Evolutionary conservation across 352 stramenopile genomes (phyloP), one percentile per base, ranked within the genome.

Genomic region (Globisporangium solare): DNA sequence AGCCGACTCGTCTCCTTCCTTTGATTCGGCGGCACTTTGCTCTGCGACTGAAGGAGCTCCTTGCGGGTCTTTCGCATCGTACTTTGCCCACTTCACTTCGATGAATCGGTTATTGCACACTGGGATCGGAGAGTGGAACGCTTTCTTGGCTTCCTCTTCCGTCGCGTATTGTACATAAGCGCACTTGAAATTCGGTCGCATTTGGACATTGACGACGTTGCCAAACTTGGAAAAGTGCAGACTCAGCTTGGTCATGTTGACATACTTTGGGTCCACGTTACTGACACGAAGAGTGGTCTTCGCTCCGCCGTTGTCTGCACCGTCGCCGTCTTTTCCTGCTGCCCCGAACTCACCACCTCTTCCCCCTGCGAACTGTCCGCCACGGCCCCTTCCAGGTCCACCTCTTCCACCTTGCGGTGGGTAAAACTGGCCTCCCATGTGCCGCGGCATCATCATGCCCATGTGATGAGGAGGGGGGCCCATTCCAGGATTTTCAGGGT

Each of bases 21-120:
- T 87, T 0, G 51, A 58, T 45, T 73, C 67, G 12, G 22, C 52
- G 12, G 66, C 66, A 3, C 70, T 61, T 48, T 81, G 68, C 47
- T 86, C 69, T 7, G 64, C 66, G 18, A 58, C 52, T 8, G 70
- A 67, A 10, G 69, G 68, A 22, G 71, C 74, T 37, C 83, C 79
- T 17, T 85, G 70, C 5, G 76, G 74, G 21, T 81, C 79, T 46
- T 88, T 86, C 2, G 83, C 70, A 40, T 92, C 84, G 59, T 91
- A 88, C 51, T 79, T 89, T 40, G 85, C 85, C 77, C 83, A 93
- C 60, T 93, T 92, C 21, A 95, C 85, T 45, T 86, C 80, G 46
- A 95, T 95, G 59, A 95, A 95, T 10, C 85, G 83, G 61, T 95
- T 95, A 62, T 95, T 95, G 74, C 85, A 95, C 43, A 95, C 85